Evolutionary conservation across 441 rosid species (phyloP).

Genomic region (Biscutella laevigata): DNA sequence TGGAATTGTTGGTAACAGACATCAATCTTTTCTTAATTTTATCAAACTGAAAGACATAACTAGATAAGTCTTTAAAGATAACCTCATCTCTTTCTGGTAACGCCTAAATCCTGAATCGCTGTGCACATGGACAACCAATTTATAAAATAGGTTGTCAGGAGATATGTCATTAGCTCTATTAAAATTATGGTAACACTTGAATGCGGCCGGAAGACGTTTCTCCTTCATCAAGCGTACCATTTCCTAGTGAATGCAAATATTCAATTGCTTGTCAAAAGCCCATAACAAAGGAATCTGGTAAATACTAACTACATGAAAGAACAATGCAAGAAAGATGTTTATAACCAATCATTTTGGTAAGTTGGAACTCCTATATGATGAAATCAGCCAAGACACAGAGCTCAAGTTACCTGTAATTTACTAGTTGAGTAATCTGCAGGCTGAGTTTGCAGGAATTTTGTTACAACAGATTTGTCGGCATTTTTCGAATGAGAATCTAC

Average conservation of each 20-base stretch:
- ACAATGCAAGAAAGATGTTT: constrained; percentile 1
- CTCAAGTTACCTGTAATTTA: constrained; percentile 66
- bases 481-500: constrained; percentile 65
- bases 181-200: constrained; percentile 85
- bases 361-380: background rate
- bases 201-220: constrained; percentile 66
- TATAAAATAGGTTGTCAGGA: constrained; percentile 67
- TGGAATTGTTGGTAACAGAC: background rate
- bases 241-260: constrained; percentile 51
- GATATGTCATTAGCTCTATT: constrained; percentile 57
- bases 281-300: constrained; percentile 1
- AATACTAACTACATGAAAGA: background rate
- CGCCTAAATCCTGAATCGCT: constrained; percentile 80
- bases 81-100: constrained; percentile 98
- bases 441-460: constrained; percentile 72
- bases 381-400: background rate
- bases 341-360: background rate
- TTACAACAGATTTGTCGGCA: constrained; percentile 71
- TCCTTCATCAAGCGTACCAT: constrained; percentile 78
- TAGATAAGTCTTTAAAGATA: constrained; percentile 8
- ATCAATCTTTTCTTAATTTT: background rate
- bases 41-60: constrained; percentile 13
- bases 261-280: constrained; percentile 12
- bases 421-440: constrained; percentile 74
- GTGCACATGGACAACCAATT: constrained; percentile 86